Evolutionary conservation across 768 basidiomycete genomes (phyloP).

Genomic region (Tricholoma sp.): DNA sequence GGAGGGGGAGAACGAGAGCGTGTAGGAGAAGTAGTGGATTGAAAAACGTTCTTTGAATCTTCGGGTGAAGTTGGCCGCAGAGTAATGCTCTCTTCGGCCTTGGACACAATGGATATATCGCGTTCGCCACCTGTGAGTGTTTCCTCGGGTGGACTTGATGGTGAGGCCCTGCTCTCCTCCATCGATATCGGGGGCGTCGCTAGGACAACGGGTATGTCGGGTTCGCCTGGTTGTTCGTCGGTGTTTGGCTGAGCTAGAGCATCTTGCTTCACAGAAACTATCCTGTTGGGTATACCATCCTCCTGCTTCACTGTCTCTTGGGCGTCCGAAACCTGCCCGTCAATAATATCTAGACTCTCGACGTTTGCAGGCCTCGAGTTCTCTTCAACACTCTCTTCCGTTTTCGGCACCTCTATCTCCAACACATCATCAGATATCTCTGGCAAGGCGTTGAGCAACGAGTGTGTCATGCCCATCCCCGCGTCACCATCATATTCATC

Average conservation of each 20-base stretch:
- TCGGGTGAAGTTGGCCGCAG: not conserved
- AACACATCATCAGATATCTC: constrained; percentile 42
- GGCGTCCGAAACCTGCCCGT: not conserved
- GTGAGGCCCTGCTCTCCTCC: not conserved
- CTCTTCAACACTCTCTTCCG: not conserved
- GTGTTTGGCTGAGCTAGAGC: not conserved
- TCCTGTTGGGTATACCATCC: not conserved
- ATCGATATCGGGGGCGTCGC: not conserved
- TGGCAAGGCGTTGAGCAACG: constrained; percentile 62
- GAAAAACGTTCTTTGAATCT: not conserved
- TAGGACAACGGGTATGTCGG: not conserved
- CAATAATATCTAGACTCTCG: not conserved
- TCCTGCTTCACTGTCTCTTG: not conserved
- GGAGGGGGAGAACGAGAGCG: not conserved
- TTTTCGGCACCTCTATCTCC: not conserved
- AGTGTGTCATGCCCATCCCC: constrained; percentile 61
- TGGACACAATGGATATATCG: too few species aligned
- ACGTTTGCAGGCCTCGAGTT: not conserved
- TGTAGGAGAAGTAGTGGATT: not conserved
- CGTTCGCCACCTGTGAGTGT: not conserved
- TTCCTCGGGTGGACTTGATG: not conserved
- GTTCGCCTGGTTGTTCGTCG: not conserved
- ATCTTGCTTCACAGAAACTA: not conserved
- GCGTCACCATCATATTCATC: constrained; percentile 45
- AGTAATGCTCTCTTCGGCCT: too few species aligned